phyloP scores from a whole-genome alignment of 768 basidiomycete genomes.

The Suillus americanus region DNA sequence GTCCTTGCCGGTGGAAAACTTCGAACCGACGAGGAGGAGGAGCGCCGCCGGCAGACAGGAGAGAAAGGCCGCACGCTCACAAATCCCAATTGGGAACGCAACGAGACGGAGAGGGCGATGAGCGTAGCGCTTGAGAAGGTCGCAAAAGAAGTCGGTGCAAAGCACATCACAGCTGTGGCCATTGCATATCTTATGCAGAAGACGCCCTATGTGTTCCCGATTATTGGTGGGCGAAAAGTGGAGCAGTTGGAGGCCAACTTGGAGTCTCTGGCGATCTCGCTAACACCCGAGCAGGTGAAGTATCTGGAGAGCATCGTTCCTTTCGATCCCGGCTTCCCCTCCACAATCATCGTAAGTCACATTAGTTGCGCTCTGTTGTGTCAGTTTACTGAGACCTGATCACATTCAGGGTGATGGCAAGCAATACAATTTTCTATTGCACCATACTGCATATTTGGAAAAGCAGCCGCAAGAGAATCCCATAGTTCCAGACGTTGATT shows the following conservation, averaged over 20 bases:
- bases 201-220: constrained; percentile 48
- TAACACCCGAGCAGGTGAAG: constrained; percentile 44
- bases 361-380: neutral
- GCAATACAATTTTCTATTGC: constrained; percentile 14
- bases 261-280: constrained; percentile 46
- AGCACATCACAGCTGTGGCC: constrained; percentile 40
- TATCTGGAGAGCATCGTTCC: constrained; percentile 41
- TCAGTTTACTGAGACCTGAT: neutral
- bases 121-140: constrained; percentile 38
- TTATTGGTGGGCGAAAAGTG: constrained; percentile 50
- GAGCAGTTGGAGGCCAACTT: constrained; percentile 49
- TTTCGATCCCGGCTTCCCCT: constrained; percentile 47
- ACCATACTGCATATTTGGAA: constrained; percentile 19
- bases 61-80: constrained; percentile 24
- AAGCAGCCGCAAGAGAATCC: constrained; percentile 13
- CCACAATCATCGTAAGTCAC: constrained; percentile 26
- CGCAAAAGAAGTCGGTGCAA: constrained; percentile 35
- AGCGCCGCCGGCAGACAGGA: constrained; percentile 17
- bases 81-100: constrained; percentile 33
- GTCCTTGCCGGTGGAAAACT: constrained; percentile 28
- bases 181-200: constrained; percentile 51
- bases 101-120: constrained; percentile 39
- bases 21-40: constrained; percentile 27
- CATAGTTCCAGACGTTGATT: constrained; percentile 13
- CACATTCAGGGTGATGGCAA: constrained; percentile 27